A percentile compares a stretch with the other conserved stretches of the same genome.
These are phyloP conservation scores for Schrenkiella parvula DNA, from an alignment of 345 rosid species.

Conservation along the genomic window DNA sequence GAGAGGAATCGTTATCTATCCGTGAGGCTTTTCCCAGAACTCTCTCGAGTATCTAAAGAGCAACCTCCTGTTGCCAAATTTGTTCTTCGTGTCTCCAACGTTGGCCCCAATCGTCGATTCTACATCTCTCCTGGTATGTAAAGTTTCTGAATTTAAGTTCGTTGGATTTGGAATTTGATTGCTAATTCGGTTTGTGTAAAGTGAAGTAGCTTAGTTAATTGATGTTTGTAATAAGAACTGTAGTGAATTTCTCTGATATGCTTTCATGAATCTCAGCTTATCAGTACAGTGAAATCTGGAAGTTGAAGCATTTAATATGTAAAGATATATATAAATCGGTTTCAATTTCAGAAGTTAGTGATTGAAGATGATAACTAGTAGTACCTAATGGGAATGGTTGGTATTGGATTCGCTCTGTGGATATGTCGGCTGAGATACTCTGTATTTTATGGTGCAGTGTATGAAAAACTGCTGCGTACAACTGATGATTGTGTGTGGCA, in stretches of 20 bases:
- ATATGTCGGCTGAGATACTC: neutral
- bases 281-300: neutral
- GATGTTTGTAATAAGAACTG: neutral
- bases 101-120: conserved; percentile 48
- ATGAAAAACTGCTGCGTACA: conserved; percentile 65
- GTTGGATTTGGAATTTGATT: neutral
- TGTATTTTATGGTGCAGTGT: conserved; percentile 41
- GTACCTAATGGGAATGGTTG: neutral
- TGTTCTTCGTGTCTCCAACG: conserved; percentile 61
- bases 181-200: neutral
- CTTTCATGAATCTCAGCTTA: neutral
- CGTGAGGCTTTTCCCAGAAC: conserved; percentile 76
- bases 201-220: neutral
- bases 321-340: neutral
- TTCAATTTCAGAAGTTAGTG: neutral
- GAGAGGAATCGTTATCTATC: conserved; percentile 79
- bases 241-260: neutral
- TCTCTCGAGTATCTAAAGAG: conserved; percentile 62
- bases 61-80: conserved; percentile 78
- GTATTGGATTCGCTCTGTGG: neutral
- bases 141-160: neutral
- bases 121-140: conserved; percentile 50
- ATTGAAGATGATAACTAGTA: neutral
- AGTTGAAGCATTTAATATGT: neutral
- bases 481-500: conserved; percentile 82